Conservation (phyloP, 2,329 filamentous ascomycete genomes). For the Fusarium floridanum region DNA sequence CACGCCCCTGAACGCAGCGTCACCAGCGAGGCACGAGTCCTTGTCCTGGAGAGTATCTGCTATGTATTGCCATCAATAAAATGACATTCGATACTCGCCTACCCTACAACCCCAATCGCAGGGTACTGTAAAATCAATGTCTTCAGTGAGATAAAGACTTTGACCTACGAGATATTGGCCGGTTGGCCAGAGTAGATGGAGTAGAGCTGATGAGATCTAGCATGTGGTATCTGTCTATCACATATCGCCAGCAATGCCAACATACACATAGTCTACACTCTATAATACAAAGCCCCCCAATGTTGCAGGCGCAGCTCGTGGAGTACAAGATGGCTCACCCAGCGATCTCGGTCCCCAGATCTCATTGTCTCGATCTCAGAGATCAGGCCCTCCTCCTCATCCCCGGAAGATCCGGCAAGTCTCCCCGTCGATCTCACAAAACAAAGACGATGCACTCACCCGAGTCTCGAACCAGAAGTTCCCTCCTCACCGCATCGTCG, state of each 20-base stretch:
- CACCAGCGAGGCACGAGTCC: background rate
- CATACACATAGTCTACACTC: constrained; percentile 9
- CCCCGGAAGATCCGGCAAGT: constrained; percentile 37
- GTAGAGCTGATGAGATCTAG: background rate
- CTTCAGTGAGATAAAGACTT: no score
- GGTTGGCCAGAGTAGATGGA: background rate
- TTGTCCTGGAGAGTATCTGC: background rate
- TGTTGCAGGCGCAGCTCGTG: background rate
- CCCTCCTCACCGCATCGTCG: constrained; percentile 37
- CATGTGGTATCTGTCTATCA: background rate
- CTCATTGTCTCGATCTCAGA: constrained; percentile 12
- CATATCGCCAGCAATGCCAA: background rate
- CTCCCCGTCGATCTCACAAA: constrained; percentile 33
- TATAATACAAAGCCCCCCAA: constrained; percentile 13
- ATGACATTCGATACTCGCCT: no score
- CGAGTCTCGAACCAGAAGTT: constrained; percentile 17
- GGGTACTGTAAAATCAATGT: no score
- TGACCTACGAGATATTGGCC: background rate
- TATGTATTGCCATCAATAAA: background rate
- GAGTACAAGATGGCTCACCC: constrained; percentile 13
- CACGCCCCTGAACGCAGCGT: background rate
- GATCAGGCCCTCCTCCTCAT: constrained; percentile 22
- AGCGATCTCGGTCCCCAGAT: constrained; percentile 3
- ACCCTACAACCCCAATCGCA: no score
- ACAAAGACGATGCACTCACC: constrained; percentile 20